Evolutionary conservation across 139 green algal species (phyloP).

Genomic region (Coelastrella sp.): DNA sequence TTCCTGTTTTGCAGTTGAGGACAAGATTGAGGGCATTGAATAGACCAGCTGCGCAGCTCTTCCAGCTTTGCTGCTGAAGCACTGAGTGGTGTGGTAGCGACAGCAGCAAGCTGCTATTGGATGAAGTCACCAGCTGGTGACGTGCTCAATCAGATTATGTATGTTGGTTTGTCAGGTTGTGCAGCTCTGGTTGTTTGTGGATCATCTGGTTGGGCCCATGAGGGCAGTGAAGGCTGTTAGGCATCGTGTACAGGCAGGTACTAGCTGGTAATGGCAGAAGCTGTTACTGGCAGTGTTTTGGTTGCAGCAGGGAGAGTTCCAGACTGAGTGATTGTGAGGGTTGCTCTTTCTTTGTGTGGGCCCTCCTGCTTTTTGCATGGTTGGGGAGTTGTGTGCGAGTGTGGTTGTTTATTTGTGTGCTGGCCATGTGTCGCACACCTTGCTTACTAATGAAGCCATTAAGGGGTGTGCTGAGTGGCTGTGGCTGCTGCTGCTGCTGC

Average conservation of each 20-base stretch:
- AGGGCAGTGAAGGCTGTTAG: background rate
- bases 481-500: slow-evolving; percentile 31
- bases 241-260: background rate
- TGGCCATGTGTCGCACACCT: slow-evolving; percentile 37
- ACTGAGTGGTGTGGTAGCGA: background rate
- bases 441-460: background rate
- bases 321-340: no score
- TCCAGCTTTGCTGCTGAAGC: background rate
- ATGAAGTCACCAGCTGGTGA: background rate
- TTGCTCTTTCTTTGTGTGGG: no score
- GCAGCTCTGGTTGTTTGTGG: background rate
- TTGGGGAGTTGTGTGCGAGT: slow-evolving; percentile 17
- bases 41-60: slow-evolving; percentile 53
- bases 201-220: background rate
- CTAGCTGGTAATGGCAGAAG: background rate
- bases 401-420: slow-evolving; percentile 14
- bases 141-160: background rate
- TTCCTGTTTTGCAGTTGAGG: slow-evolving; percentile 76
- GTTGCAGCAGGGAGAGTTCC: no score
- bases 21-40: slow-evolving; percentile 99
- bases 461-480: background rate
- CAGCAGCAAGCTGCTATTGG: background rate
- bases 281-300: no score
- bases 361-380: no score
- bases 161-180: background rate